Evolutionary conservation across 306 rosid species (phyloP).

Genomic region (Prunus armeniaca): DNA sequence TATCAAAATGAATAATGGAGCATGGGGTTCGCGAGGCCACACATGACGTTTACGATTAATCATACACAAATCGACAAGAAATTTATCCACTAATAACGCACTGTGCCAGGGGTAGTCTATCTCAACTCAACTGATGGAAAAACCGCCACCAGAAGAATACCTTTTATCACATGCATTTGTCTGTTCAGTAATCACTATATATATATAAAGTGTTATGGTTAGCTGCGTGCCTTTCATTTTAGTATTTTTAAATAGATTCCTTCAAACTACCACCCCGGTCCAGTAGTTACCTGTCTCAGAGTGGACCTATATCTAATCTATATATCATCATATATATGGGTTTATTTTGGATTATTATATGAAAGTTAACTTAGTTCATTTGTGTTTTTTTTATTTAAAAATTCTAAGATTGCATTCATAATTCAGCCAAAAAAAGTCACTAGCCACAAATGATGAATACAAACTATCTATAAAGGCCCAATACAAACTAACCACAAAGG

Average conservation of each 20-base stretch:
- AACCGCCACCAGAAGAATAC: background rate
- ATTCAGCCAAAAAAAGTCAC: too few species aligned
- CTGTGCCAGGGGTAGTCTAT: background rate
- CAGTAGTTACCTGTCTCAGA: background rate
- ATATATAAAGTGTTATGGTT: background rate
- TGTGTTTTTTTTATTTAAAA: background rate
- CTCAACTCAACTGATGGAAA: background rate
- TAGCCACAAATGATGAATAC: too few species aligned
- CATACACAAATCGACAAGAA: background rate
- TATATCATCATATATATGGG: background rate
- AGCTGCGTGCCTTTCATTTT: too few species aligned
- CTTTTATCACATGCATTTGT: too few species aligned
- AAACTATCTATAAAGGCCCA: too few species aligned
- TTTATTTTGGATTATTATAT: background rate
- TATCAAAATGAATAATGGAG: background rate
- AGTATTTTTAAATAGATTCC: too few species aligned
- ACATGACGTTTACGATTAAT: background rate
- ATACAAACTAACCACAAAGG: too few species aligned
- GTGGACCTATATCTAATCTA: background rate
- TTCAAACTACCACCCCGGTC: background rate
- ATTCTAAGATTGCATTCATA: too few species aligned
- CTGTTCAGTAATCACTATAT: background rate
- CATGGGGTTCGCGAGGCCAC: background rate
- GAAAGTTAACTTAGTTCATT: background rate
- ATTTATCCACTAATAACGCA: background rate